Base-by-base conservation (phyloP, 352 stramenopile genomes). In the Thalassiosira allenii region DNA sequence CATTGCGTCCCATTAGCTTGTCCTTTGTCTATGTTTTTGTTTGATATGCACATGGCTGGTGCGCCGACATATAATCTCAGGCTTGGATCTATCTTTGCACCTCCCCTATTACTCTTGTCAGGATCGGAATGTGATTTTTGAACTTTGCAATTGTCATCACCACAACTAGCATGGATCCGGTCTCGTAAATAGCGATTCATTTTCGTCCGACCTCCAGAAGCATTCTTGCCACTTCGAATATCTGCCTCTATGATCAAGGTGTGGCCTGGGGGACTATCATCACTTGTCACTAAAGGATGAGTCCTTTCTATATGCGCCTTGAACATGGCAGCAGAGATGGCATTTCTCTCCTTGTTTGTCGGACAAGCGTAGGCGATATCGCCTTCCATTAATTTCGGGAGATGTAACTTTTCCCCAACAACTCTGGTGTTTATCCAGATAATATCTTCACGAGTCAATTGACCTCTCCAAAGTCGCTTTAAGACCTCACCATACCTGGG, bases 271-370 rank as follows among this genome's bases (percentile, higher is more conserved):
- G 51, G 51, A 1, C 37, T 30, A 2, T 34, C 2, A 30, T 0
- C 23, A 6, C 11, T 6, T 1, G 4, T 30, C 3, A 30, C 51
- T 17, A 14, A 1, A 34, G 51, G 51, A 30, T 43, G 23, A 40
- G 64, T 74, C 23, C 6, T 11, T 17, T 40, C 1, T 0, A 74
- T 25, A 37, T 74, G 64, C 5, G 49, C 14, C 20, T n/a, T 20
- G 22, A 74, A 74, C 5, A 52, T 64, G 29, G 37, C 51, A 1
- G 44, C n/a, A 27, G 44, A 40, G 22, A 74, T 74, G 14, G 64
- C 44, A 56, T 74, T 74, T 5, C 64, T 62, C 22, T 74, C n/a
- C 2, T 43, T 63, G 11, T 74, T 74, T 0, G 29, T 51, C 0
- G 33, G n/a, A 59, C 43, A 62, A 30, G 64, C 64, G 44, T 52